phyloP scores from a whole-genome alignment of 495 filamentous ascomycete genomes.

The Neurospora discreta region DNA sequence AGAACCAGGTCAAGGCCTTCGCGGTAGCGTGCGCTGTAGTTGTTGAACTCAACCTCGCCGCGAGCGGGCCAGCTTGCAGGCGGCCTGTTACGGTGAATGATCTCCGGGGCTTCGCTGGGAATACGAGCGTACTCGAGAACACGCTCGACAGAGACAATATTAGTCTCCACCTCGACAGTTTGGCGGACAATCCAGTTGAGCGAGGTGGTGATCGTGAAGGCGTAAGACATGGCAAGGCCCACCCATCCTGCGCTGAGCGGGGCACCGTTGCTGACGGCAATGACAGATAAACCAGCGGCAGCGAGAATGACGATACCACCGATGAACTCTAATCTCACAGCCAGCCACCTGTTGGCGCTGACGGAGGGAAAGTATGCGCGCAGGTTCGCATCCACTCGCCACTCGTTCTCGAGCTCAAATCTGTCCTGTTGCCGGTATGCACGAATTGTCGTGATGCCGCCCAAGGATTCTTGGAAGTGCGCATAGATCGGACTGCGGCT shows the following conservation, averaged over 20 bases:
- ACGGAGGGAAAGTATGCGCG: constrained; percentile 95
- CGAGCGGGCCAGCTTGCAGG: constrained; percentile 85
- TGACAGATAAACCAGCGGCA: constrained; percentile 70
- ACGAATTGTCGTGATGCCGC: constrained; percentile 92
- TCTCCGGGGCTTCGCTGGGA: constrained; percentile 90
- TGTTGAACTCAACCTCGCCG: constrained; percentile 80
- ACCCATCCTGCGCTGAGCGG: constrained; percentile 66
- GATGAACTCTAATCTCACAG: constrained; percentile 90
- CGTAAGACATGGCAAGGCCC: constrained; percentile 93
- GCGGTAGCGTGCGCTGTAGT: constrained; percentile 90
- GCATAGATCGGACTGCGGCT: constrained; percentile 93
- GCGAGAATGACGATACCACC: constrained; percentile 89
- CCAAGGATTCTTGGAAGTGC: constrained; percentile 96
- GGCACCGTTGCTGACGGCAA: constrained; percentile 65
- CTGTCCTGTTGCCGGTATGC: constrained; percentile 82
- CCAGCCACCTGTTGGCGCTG: constrained; percentile 92
- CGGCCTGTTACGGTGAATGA: constrained; percentile 78
- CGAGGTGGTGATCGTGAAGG: constrained; percentile 93
- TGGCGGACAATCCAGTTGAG: constrained; percentile 99
- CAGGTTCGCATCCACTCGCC: constrained; percentile 92
- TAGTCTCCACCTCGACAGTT: constrained; percentile 98
- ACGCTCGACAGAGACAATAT: constrained; percentile 97
- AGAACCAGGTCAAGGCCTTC: constrained; percentile 81
- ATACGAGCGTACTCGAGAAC: constrained; percentile 91
- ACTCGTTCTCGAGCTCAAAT: constrained; percentile 91